Evolutionary conservation across 306 rosid species (phyloP), one percentile per base, ranked within the genome.

Genomic region (Medicago ruthenica): DNA sequence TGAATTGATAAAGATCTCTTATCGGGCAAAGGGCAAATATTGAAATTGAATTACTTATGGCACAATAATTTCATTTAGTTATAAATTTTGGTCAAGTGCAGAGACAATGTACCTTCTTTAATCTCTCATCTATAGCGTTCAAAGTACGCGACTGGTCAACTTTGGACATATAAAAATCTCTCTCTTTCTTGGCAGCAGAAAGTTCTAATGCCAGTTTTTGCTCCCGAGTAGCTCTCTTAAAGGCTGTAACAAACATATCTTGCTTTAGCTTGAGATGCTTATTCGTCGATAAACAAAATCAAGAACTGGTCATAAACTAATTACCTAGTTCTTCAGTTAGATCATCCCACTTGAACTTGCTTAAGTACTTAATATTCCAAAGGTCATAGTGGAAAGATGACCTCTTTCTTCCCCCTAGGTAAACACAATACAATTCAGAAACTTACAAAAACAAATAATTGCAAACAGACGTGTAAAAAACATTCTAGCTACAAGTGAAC

Each of bases 341-440:
- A 86, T 95, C 89, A 80, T 92, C 97, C 99, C 97, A 95, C 88
- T 95, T 95, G 87, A 92, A 92, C 82, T 92, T 90, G 82, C 97
- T 90, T 44, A 92, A 85, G 80, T 95, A 95, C 81, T 92, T 95
- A 85, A 95, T 90, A 85, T 90, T 95, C 99, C 99, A 95, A 77
- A 92, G 85, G 84, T 95, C 99, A 70, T 86, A 83, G 79, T 86
- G 86, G 85, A 95, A 90, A 15, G 91, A 67, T 9, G 96, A 92
- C 77, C 92, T 92, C 87, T 90, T 95, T 85, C 64, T 95, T 51
- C 99, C 98, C 71, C 99, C 99, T 94, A 76, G 22, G 71, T 55
- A 79, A 72, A 61, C 53, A 79, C 47, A 75, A 58, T 40, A 71
- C 4, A 39, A 75, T 47, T 74, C 50, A 74, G 40, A 37, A 41